Base-by-base conservation (phyloP, 2,329 filamentous ascomycete genomes). In the Hypocrella siamensis region DNA sequence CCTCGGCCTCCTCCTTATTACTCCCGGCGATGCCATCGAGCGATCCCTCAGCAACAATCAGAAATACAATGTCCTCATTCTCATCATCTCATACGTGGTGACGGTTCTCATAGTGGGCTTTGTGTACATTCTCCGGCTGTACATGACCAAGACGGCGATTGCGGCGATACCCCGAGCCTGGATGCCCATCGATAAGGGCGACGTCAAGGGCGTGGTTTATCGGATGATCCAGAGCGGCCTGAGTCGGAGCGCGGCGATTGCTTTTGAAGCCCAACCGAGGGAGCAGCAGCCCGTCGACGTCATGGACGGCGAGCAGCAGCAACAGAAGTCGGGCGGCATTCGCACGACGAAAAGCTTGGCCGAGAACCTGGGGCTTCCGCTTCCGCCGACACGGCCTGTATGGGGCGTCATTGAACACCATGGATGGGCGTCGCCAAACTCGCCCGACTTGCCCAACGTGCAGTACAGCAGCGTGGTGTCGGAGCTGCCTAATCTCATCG, bases 331-430 rank as follows among this genome's bases (percentile, higher is more conserved):
- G 25, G 15, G 6, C 9, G 11, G 6, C 11, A 14, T 14, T 10
- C 11, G 25, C 25, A 26, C 12, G 48, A 58, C 45, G 31, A 52
- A 35, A 34, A 54, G 53, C 5, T 46, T 46, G 11, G 53, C 53
- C 17, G 51, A 56, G 26, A 53, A 55, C 19, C 45, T 59, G 33
- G 55, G 54, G 17, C 54, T 64, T 40, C 49, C 62, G 27, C 70
- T 79, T 17, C 57, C 62, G 5, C 53, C 54, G 7, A 49, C 70
- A 59, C 40, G 46, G n/a, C 54, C 63, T 3, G 60, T 71, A 16
- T 96, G 88, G 88, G 84, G 82, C 16, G 59, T 72, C n/a, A 74
- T 96, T 32, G 72, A 81, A 37, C 90, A 98, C 49, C 64, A 75
- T 12, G 90, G 88, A 31, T 96, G 90, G 88, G 79, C 79, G 3